Conservation (phyloP, 1,284 basidiomycete species). For the Leucoagaricus sp. region DNA sequence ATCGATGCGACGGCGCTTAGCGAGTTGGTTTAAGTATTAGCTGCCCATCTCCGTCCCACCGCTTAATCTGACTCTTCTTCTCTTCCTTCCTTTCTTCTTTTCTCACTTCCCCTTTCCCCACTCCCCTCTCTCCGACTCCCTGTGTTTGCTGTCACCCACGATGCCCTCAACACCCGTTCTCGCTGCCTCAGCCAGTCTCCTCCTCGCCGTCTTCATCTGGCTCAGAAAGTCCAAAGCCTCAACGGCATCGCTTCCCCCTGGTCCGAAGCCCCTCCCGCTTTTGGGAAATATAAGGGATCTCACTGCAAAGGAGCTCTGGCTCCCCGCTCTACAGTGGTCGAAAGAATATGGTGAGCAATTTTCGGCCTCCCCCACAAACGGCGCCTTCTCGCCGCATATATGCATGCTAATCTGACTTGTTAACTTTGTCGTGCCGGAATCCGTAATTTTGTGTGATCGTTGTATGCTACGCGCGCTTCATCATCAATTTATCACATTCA, state of each 20-base stretch:
- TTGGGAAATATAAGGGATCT: conserved; percentile 65
- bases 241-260: conserved; percentile 53
- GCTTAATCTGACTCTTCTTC: conserved; percentile 13
- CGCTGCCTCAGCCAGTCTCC: conserved; percentile 26
- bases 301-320: conserved; percentile 57
- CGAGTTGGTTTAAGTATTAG: conserved; percentile 25
- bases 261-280: conserved; percentile 63
- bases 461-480: background rate
- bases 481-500: background rate
- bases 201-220: conserved; percentile 38
- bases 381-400: conserved; percentile 10
- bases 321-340: conserved; percentile 49
- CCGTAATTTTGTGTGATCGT: too few relatives aligned
- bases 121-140: background rate
- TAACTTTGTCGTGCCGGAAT: conserved; percentile 1
- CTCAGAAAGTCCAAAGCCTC: conserved; percentile 41
- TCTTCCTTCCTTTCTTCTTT: conserved; percentile 5
- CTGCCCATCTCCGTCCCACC: conserved; percentile 7
- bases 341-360: conserved; percentile 46
- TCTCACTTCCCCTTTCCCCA: background rate
- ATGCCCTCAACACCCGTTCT: conserved; percentile 11
- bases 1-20: conserved; percentile 2
- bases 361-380: conserved; percentile 7
- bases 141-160: too few relatives aligned
- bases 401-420: conserved; percentile 5